Evolutionary conservation across 2,329 filamentous ascomycete species (phyloP), one percentile per base, ranked within the genome.

Genomic region (Fusarium mundagurra): DNA sequence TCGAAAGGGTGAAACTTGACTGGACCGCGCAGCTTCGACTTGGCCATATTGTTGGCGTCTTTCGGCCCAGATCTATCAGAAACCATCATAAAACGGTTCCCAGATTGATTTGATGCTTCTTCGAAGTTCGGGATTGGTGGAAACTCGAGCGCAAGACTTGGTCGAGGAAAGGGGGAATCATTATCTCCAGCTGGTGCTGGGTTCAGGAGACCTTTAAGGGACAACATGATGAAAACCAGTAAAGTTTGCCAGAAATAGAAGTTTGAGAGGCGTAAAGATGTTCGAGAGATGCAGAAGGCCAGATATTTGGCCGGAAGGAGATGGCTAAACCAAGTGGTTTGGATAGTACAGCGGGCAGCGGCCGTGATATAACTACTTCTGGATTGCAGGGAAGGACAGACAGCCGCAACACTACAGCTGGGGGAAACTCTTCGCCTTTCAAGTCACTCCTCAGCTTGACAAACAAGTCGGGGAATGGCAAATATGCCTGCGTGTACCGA

Each of bases 1-100:
- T 98, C 94, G 79, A 90, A 92, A 2, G 95, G 94, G 24, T 88
- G 88, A 79, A 92, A 98, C 79, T 92, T 92, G 75, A 97, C 86
- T 34, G 88, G 84, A 7, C 93, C 94, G 71, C 91, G 90, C 38
- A 90, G 85, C 72, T 88, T 90, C 55, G 88, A 89, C 76, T 89
- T 91, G 33, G 88, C 86, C 80, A 77, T 31, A 55, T 59, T 71
- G 29, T 57, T 72, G 67, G 88, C 87, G 53, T 89, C 89, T 76
- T 89, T 90, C 34, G 86, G 86, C 17, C 44, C 50, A 34, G 34
- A 22, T 63, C 54, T 59, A 53, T 45, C 64, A 24, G 58, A 61
- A 47, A 67, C 66, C 63, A 77, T 74, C n/a, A 61, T 63, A 17
- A 55, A 43, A 29, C 44, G 71, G 13, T 67, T 60, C 39, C 70